These are phyloP conservation scores for Thraustotheca clavata DNA, from an alignment of 352 stramenopile species.

Conservation along the genomic window DNA sequence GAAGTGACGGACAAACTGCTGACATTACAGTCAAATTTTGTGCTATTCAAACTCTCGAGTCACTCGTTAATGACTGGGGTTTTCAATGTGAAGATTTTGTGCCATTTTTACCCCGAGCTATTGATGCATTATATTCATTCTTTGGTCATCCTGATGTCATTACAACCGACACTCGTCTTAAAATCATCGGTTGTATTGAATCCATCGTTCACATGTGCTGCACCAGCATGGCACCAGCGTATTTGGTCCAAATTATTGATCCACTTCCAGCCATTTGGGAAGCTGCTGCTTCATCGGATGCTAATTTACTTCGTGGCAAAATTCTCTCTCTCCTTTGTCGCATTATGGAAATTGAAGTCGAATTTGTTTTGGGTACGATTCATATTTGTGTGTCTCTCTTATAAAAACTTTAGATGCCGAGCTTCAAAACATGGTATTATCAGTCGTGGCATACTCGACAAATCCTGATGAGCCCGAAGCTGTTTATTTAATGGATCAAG, in stretches of 20 bases:
- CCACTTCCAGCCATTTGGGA: conserved; percentile 65
- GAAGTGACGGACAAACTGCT: conserved; percentile 26
- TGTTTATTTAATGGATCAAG: conserved; percentile 80
- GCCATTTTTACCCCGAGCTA: conserved; percentile 48
- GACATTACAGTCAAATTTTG: conserved; percentile 62
- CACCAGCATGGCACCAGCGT: conserved; percentile 31
- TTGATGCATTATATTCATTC: conserved; percentile 57
- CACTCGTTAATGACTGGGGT: conserved; percentile 75
- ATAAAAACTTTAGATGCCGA: conserved; percentile 13
- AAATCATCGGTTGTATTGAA: conserved; percentile 62
- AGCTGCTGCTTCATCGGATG: conserved; percentile 40
- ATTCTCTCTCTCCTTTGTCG: conserved; percentile 66
- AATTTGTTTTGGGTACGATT: background rate
- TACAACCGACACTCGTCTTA: conserved; percentile 59
- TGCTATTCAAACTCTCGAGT: conserved; percentile 67
- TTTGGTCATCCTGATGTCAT: conserved; percentile 53
- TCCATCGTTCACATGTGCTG: conserved; percentile 60
- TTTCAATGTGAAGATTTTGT: conserved; percentile 64
- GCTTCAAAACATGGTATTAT: conserved; percentile 19
- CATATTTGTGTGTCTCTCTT: background rate
- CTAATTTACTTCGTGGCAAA: conserved; percentile 73
- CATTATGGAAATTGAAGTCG: conserved; percentile 37
- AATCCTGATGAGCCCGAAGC: conserved; percentile 73
- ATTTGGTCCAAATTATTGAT: conserved; percentile 52
- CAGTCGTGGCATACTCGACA: conserved; percentile 45